These are phyloP conservation scores for Lolium perenne DNA, from an alignment of 176 grass and related monocot genomes.

Conservation along the genomic window DNA sequence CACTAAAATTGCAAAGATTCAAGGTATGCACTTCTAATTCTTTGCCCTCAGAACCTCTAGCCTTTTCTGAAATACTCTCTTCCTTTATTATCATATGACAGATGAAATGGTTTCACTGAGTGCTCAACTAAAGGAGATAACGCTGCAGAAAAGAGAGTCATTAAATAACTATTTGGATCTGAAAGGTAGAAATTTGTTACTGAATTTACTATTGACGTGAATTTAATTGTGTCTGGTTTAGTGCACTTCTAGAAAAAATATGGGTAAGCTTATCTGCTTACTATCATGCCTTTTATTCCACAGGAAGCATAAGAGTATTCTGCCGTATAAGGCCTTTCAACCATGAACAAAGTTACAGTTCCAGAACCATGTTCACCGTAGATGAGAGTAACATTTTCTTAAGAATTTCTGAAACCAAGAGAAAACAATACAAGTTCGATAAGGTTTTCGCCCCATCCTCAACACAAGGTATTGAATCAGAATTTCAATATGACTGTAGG, in stretches of 20 bases:
- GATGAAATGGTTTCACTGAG: conserved; percentile 69
- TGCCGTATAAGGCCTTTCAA: conserved; percentile 84
- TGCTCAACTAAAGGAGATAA: conserved; percentile 64
- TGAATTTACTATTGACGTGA: not conserved
- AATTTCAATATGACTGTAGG: not conserved
- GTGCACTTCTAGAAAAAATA: conserved; percentile 15
- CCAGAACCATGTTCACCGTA: conserved; percentile 54
- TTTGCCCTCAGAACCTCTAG: conserved; percentile 22
- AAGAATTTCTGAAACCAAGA: conserved; percentile 72
- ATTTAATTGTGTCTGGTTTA: not conserved
- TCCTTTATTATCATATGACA: conserved; percentile 52
- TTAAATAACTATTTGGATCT: conserved; percentile 91
- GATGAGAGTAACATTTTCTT: conserved; percentile 78
- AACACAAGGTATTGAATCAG: conserved; percentile 80
- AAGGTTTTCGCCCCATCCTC: conserved; percentile 83
- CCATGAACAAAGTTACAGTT: conserved; percentile 54
- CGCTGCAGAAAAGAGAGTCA: conserved; percentile 66
- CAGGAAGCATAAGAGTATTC: conserved; percentile 95
- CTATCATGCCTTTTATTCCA: conserved; percentile 35
- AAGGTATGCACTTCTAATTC: conserved; percentile 59
- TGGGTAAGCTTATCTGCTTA: conserved; percentile 23
- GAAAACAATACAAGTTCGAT: conserved; percentile 95
- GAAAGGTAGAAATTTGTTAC: conserved; percentile 75
- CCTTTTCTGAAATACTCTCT: conserved; percentile 10
- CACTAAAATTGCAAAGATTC: conserved; percentile 60